Percentiles rank a stretch among this genome's conserved stretches.
phyloP scores from a whole-genome alignment of 305 asterid species.

The Solanum aculeatissimum region DNA sequence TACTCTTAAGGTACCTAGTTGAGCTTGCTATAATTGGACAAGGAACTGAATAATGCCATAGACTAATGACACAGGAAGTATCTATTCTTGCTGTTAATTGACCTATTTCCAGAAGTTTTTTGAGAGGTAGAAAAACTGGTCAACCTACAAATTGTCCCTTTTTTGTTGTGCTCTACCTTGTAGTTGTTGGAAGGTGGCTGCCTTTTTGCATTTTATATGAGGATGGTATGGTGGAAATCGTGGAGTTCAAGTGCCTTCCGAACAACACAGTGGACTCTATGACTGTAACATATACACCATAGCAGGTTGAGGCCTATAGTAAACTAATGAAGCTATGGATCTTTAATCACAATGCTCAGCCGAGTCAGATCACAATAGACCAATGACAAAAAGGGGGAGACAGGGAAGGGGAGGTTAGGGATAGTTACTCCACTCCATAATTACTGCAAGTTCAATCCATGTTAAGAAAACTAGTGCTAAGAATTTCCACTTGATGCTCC shows the following conservation, averaged over 20 bases:
- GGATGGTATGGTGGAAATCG: too few relatives aligned
- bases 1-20: not conserved
- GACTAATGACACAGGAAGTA: not conserved
- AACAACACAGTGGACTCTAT: too few relatives aligned
- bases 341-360: not conserved
- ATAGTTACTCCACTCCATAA: not conserved
- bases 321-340: too few relatives aligned
- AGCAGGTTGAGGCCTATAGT: too few relatives aligned
- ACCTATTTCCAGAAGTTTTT: not conserved
- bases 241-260: too few relatives aligned
- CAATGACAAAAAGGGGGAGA: not conserved
- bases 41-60: not conserved
- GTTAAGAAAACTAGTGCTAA: not conserved
- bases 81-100: not conserved
- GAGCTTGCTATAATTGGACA: not conserved
- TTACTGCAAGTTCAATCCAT: not conserved
- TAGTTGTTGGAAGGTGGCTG: not conserved
- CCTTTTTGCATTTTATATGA: not conserved
- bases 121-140: not conserved
- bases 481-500: not conserved
- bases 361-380: not conserved
- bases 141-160: not conserved
- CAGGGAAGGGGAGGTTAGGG: not conserved
- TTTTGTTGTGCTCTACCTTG: not conserved
- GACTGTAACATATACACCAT: too few relatives aligned